Evolutionary conservation across 2,329 filamentous ascomycete species (phyloP), one percentile per base, ranked within the genome.

Genomic region (Fusarium pseudonygamai): DNA sequence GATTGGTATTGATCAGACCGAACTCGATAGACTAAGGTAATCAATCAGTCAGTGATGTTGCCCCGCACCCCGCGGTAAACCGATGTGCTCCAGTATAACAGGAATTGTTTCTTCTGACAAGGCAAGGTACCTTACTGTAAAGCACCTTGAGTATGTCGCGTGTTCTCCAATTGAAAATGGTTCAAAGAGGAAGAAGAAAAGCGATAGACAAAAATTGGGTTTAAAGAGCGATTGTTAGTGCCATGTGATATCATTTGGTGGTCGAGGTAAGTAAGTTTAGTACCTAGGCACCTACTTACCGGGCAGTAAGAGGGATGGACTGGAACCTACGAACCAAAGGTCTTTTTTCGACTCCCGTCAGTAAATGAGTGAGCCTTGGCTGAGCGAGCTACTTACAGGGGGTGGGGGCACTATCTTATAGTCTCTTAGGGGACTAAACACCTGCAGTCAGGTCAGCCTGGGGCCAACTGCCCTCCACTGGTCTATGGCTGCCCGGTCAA

Each of bases 51-150:
- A 55, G n/a, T 55, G 62, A 59, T 42, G 53, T 59, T 77, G 75
- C 76, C 76, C 76, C 75, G 75, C 67, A 68, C 65, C 69, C 70
- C 65, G 58, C 68, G 57, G 34, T 40, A n/a, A 40, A 55, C 34
- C 11, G 16, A 40, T 40, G 60, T 60, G 32, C 47, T 34, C 24
- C 24, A 64, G 24, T 58, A 24, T 18, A 58, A 49, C 24, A 14
- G 42, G 32, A 55, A 65, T 60, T 59, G 45, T 32, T 22, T 30
- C 46, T 40, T 47, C 20, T 34, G 40, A 34, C 42, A 32, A 58
- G n/a, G 36, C 26, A 30, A 37, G 24, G 13, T 18, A 55, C 10
- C 14, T 22, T 30, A 32, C 45, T 14, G 28, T 16, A 26, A 32
- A 22, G 15, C 15, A 55, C n/a, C 24, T 28, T 53, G 28, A n/a